phyloP scores from a whole-genome alignment of 768 basidiomycete species.

The Megacollybia marginata region DNA sequence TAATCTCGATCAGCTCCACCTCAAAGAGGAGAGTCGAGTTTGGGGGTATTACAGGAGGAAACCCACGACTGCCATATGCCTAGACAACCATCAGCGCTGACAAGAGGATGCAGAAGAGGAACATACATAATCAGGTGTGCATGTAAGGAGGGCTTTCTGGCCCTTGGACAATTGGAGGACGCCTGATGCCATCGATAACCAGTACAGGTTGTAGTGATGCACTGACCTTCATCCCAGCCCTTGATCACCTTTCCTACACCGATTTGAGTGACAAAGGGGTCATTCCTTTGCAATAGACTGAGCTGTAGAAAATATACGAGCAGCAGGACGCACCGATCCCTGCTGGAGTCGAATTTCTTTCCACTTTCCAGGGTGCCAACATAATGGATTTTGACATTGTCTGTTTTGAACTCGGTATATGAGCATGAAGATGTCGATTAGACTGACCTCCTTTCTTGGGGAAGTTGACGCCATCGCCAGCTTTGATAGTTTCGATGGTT shows the following conservation, averaged over 20 bases:
- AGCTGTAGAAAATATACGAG: background rate
- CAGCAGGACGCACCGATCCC: conserved; percentile 50
- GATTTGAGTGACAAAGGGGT: conserved; percentile 64
- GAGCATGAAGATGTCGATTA: conserved; percentile 10
- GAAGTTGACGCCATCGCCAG: conserved; percentile 58
- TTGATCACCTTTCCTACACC: conserved; percentile 80
- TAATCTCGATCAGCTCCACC: conserved; percentile 73
- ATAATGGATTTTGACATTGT: conserved; percentile 76
- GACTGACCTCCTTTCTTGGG: conserved; percentile 70
- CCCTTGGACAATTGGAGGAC: conserved; percentile 74
- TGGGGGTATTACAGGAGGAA: conserved; percentile 72
- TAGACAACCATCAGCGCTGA: conserved; percentile 17
- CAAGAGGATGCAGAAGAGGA: conserved; percentile 6
- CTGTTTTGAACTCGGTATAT: conserved; percentile 25
- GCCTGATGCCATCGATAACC: conserved; percentile 32
- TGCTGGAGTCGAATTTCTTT: conserved; percentile 66
- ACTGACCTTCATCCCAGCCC: conserved; percentile 86
- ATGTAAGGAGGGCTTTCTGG: conserved; percentile 62
- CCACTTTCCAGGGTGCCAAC: conserved; percentile 65
- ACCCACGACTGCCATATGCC: conserved; percentile 72
- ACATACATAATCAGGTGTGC: conserved; percentile 72
- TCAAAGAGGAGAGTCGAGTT: conserved; percentile 73
- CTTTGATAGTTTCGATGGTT: conserved; percentile 44
- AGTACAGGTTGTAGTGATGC: conserved; percentile 12
- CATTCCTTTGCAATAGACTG: conserved; percentile 28